Conservation (phyloP, 192 early-diverging fungal genomes). For the Backusella tuberculispora region DNA sequence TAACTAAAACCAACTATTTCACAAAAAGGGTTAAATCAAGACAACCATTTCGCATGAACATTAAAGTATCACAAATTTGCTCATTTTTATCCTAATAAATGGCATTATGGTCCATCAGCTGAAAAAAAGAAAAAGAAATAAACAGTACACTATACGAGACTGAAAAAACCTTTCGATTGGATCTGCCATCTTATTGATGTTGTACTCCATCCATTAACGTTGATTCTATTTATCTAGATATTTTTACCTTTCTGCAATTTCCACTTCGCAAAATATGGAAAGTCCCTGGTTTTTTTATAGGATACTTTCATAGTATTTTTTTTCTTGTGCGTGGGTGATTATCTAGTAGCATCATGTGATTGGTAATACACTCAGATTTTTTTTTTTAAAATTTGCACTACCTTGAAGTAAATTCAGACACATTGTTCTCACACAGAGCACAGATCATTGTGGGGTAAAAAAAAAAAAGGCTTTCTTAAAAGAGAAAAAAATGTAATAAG, state of each 20-base stretch:
- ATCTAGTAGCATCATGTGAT: constrained; percentile 6
- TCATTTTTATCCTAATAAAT: constrained; percentile 1
- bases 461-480: background rate
- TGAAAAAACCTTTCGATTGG: background rate
- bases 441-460: constrained; percentile 9
- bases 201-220: background rate
- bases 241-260: background rate
- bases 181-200: background rate
- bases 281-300: background rate
- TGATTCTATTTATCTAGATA: background rate
- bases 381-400: background rate
- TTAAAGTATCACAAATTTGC: background rate
- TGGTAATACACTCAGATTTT: background rate
- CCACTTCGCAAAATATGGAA: background rate
- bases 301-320: background rate
- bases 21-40: constrained; percentile 6
- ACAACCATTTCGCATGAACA: constrained; percentile 8
- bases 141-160: background rate
- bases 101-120: background rate
- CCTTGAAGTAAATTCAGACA: background rate
- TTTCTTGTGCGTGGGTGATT: constrained; percentile 2
- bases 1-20: background rate
- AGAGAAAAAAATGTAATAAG: constrained; percentile 3
- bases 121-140: background rate
- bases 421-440: constrained; percentile 9